These are phyloP conservation scores for Eimeria nieschulzi DNA, from an alignment of 169 alveolate species.

Conservation along the genomic window DNA sequence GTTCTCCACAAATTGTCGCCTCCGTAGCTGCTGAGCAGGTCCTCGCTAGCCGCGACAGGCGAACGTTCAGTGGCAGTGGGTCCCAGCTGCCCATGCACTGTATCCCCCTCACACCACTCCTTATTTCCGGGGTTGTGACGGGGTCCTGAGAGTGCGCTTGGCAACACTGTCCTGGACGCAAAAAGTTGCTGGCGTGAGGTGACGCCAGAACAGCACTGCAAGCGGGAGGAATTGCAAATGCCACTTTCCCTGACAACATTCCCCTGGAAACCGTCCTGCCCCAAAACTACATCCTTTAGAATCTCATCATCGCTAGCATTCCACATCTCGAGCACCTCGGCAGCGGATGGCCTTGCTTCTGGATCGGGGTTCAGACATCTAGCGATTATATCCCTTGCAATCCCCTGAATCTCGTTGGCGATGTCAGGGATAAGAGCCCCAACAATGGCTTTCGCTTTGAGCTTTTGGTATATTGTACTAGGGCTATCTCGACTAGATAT, in stretches of 20 bases:
- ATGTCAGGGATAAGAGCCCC: conserved; percentile 70
- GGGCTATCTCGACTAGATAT: conserved; percentile 64
- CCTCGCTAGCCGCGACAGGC: conserved; percentile 8
- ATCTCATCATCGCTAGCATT: conserved; percentile 80
- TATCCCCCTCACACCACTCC: background rate
- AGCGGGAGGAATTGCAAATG: background rate
- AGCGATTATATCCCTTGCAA: conserved; percentile 82
- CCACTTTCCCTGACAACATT: background rate
- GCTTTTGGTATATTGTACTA: conserved; percentile 47
- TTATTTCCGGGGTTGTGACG: background rate
- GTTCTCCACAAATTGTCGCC: background rate
- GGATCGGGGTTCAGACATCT: conserved; percentile 85
- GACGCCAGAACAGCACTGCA: background rate
- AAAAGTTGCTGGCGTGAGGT: background rate
- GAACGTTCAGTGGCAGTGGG: background rate
- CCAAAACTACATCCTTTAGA: conserved; percentile 72
- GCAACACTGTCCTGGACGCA: background rate
- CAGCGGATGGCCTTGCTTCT: conserved; percentile 85
- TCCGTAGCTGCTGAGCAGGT: conserved; percentile 9
- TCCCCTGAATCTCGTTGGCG: conserved; percentile 75
- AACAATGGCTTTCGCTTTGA: conserved; percentile 72
- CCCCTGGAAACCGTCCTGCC: background rate
- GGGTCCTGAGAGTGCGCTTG: background rate
- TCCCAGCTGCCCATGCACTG: background rate
- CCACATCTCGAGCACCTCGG: conserved; percentile 81